Evolutionary conservation across 2,329 filamentous ascomycete species (phyloP), one percentile per base, ranked within the genome.

Genomic region (Penicillium sp.): DNA sequence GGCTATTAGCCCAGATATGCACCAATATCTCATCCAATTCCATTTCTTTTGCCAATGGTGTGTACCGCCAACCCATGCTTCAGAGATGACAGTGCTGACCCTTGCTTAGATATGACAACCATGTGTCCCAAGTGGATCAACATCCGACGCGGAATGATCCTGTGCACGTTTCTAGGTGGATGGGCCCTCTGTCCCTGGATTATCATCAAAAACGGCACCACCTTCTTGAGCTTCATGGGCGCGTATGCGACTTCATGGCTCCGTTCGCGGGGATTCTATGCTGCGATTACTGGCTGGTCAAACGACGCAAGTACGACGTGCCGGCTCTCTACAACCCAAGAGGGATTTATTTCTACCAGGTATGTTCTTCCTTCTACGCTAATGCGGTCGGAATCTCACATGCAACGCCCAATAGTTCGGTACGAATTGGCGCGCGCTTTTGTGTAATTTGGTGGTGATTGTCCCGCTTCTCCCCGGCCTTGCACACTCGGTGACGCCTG

Each of bases 71-170:
- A n/a, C n/a, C n/a, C n/a, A n/a, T n/a, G n/a, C n/a, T n/a, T n/a
- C n/a, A n/a, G n/a, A n/a, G n/a, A n/a, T n/a, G n/a, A n/a, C n/a
- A n/a, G n/a, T n/a, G n/a, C n/a, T n/a, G n/a, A n/a, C n/a, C n/a
- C n/a, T n/a, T n/a, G n/a, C n/a, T n/a, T n/a, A n/a, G n/a, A n/a
- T n/a, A n/a, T n/a, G n/a, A n/a, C n/a, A n/a, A n/a, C n/a, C n/a
- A n/a, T n/a, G 73, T 74, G 79, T 52, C 77, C 77, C 0, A 65
- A 66, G 25, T 78, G 69, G 50, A 61, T 79, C 54, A 77, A 79
- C 57, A 73, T 77, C 40, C 63, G 71, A 11, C 65, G n/a, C n/a
- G n/a, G 73, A 2, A 69, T 69, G 16, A 50, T 76, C 2, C 49
- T 77, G n/a, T 68, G 66, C 69, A 1, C 46, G 72, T 1, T 46